Evolutionary conservation across 1,139 yeast genomes (phyloP).

Genomic region (Kluyveromyces sp.): DNA sequence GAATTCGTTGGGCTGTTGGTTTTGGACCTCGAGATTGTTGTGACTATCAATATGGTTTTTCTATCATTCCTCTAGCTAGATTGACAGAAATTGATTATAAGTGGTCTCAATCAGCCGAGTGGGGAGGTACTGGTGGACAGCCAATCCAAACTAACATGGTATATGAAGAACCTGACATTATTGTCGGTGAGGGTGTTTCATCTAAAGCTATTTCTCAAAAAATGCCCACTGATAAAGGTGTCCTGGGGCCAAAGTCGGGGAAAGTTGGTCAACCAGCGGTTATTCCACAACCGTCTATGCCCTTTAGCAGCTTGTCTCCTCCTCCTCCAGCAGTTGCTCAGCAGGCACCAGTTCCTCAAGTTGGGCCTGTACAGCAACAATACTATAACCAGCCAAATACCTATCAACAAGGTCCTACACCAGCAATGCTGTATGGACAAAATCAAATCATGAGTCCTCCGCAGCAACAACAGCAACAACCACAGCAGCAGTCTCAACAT

Average conservation of each 20-base stretch:
- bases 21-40: slow-evolving; percentile 98
- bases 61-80: slow-evolving; percentile 77
- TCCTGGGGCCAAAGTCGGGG: slow-evolving; percentile 79
- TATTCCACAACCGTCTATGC: slow-evolving; percentile 14
- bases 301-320: slow-evolving; percentile 16
- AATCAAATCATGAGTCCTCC: slow-evolving; percentile 10
- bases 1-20: slow-evolving; percentile 98
- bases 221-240: slow-evolving; percentile 81
- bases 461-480: slow-evolving; percentile 17
- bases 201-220: slow-evolving; percentile 86
- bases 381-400: slow-evolving; percentile 14
- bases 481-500: slow-evolving; percentile 6
- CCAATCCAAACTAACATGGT: slow-evolving; percentile 77
- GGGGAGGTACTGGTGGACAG: slow-evolving; percentile 96
- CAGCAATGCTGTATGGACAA: slow-evolving; percentile 11
- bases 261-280: slow-evolving; percentile 44
- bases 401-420: slow-evolving; percentile 4
- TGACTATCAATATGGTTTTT: slow-evolving; percentile 84
- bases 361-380: slow-evolving; percentile 11
- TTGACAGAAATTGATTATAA: slow-evolving; percentile 88
- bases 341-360: slow-evolving; percentile 13
- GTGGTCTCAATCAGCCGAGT: slow-evolving; percentile 86
- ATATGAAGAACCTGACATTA: slow-evolving; percentile 96
- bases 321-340: slow-evolving; percentile 12
- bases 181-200: slow-evolving; percentile 88